Base-by-base conservation (phyloP, 1,284 basidiomycete genomes). In the Microbotryum scabiosae region DNA sequence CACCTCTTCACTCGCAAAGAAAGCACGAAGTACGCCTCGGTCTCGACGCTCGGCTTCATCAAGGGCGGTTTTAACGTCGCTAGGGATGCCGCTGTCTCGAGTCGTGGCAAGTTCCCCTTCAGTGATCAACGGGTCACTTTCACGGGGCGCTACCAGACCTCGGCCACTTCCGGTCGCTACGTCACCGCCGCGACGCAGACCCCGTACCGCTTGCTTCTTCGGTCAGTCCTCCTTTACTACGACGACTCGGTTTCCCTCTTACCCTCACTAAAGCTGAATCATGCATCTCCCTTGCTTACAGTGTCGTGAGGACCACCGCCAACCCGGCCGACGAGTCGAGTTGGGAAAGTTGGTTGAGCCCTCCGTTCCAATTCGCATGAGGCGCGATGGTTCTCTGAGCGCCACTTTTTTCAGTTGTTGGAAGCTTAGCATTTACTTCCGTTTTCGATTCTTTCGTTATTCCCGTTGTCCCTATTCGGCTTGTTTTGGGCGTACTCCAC, bases 341-440 rank as follows among this genome's bases (percentile, higher is more conserved):
- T 5, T 68, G 64, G 56, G 67, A 68, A 28, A 61, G 59, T 21
- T 68, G 64, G 64, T 60, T 68, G 25, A 57, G 54, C 2, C 56
- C 60, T 5, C 43, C 62, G 1, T 61, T 66, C 47, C 48, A 56
- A 12, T 63, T 61, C 53, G 14, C 36, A 18, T 41, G 36, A 41
- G 36, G 36, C 36, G 14, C 36, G 36, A 41, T 18, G 4, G 36
- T 14, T 41, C 36, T 41, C 14, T 16, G 28, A 14, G 10, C 36
- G 16, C 12, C 36, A 41, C 1, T 12, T 41, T 41, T 12, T 41
- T 41, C 36, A 5, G 2, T 41, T 16, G 1, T 18, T 18, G 36
- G 36, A 18, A 41, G 36, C 10, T 41, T 41, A 12, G 36, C 4
- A 1, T 41, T 14, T 41, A 7, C 9, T 14, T 12, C 12, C 16